Evolutionary conservation across 148 eudicot species (phyloP), one percentile per base, ranked within the genome.

Genomic region (Diospyros kaki): DNA sequence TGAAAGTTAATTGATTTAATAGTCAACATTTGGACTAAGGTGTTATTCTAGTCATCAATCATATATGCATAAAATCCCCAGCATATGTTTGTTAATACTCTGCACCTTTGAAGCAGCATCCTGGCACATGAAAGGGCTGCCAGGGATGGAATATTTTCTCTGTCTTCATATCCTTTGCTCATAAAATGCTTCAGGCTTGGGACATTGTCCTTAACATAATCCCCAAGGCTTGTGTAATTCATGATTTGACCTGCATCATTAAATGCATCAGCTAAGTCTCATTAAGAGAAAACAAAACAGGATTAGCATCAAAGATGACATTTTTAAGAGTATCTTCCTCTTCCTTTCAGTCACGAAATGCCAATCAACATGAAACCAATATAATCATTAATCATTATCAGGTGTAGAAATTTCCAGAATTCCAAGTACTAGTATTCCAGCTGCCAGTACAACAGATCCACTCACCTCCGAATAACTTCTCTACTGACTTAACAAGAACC

Each of bases 51-150:
- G 28, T 6, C 73, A 13, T 11, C 39, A 54, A 58, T 14, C n/a
- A 1, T 6, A 39, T 14, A 4, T 7, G 4, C 71, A 18, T 0
- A 68, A 28, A 53, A 68, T 38, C 9, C 53, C 52, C 53, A 4
- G 10, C 2, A 62, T 12, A 71, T 41, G 10, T 46, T 46, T 52
- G 40, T 72, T 48, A 46, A 41, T 39, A 13, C 60, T 63, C 59
- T 68, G 74, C 75, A 92, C 98, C 97, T 94, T 85, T 92, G 93
- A 62, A 90, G 88, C 38, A 74, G 64, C 60, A 96, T 81, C 96
- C 85, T 81, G 52, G 92, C 89, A 68, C 73, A 85, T 73, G 98
- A 92, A 76, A 94, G 97, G 68, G 96, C 91, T 51, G 67, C 87
- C 82, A 94, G 52, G 62, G 96, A 84, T 71, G 86, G 84, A 79